Base-by-base conservation (phyloP, 257 asterid species). In the Solanum sitiens region DNA sequence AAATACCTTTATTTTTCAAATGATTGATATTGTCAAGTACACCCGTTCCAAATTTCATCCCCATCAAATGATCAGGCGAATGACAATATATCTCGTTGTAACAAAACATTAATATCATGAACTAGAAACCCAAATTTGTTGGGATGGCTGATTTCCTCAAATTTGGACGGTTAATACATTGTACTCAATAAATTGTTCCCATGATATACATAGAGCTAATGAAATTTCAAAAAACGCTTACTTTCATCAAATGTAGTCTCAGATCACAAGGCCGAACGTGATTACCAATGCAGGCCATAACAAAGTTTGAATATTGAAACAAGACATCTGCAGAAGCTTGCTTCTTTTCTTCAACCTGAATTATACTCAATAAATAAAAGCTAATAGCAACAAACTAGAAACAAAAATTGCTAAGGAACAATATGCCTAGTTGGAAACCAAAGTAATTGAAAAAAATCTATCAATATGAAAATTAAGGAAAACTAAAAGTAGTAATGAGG, bases 191-290 rank as follows among this genome's bases (percentile, higher is more conserved):
- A 35, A 73, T 10, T 35, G 15, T 73, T 10, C 47, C 15, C 45
- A 0, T 73, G 47, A 47, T 1, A 25, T 40, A 0, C 16, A 56
- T 20, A 83, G 3, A 25, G 35, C 21, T 53, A 25, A 33, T 42
- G 40, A 86, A 35, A 37, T 59, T 50, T 33, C 59, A 73, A 4
- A 39, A 39, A 30, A n/a, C 15, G 35, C 47, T 85, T 90, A 96
- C 98, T 98, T 94, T 96, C 98, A 96, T 95, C 93, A 95, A 91
- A 90, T 96, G 99, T 94, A 96, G 83, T 89, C 98, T 94, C 59
- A 94, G 73, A 92, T 95, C 98, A 86, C 99, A 96, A 18, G 99
- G 99, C 50, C 98, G 95, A 82, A 89, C 95, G 89, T 93, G 98
- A 90, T 93, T 91, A 35, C 98, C 99, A 50, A 96, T 90, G 86